Base-by-base conservation (phyloP, 352 stramenopile species). In the Globisporangium spinosum region DNA sequence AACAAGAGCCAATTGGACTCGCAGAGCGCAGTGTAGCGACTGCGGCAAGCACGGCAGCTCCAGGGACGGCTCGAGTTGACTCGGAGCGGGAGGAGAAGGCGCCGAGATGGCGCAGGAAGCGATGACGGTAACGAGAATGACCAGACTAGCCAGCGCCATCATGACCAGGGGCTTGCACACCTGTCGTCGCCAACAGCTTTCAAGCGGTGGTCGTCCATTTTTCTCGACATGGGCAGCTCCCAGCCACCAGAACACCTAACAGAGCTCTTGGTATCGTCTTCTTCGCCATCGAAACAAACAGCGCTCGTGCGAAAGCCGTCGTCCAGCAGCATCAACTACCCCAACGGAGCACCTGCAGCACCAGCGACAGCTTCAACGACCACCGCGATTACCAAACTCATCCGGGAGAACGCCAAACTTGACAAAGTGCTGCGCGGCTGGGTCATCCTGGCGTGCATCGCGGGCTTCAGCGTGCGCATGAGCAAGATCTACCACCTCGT, bases 391-490 rank as follows among this genome's bases (percentile, higher is more conserved):
- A 3, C 27, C 20, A 47, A 43, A 20, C 27, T 55, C 3, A 22
- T 59, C 23, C 35, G 65, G 5, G 54, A 72, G 22, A 64, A 32
- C 29, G 51, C 60, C 4, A 38, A 35, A 3, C 7, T 35, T 5
- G 55, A 77, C 15, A 35, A 74, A 17, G 20, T 64, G 2, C 32
- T 69, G 0, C 67, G 78, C 25, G 77, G 71, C 22, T 85, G 79
- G 79, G 60, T 74, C 40, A 83, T 77, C 15, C 34, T 88, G 7
- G 59, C 77, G 12, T 73, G 69, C 45, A 64, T 90, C 34, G 75
- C 72, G 17, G 73, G 67, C 15, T 75, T 84, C n/a, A 79, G 83
- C 38, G 69, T 55, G 5, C 77, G 70, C n/a, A 43, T 90, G n/a
- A 58, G 49, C 15, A 66, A 62, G 20, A 64, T 80, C 2, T 73